These are phyloP conservation scores for Fusarium cyanostomum DNA, from an alignment of 2,329 filamentous ascomycete species.

Conservation along the genomic window DNA sequence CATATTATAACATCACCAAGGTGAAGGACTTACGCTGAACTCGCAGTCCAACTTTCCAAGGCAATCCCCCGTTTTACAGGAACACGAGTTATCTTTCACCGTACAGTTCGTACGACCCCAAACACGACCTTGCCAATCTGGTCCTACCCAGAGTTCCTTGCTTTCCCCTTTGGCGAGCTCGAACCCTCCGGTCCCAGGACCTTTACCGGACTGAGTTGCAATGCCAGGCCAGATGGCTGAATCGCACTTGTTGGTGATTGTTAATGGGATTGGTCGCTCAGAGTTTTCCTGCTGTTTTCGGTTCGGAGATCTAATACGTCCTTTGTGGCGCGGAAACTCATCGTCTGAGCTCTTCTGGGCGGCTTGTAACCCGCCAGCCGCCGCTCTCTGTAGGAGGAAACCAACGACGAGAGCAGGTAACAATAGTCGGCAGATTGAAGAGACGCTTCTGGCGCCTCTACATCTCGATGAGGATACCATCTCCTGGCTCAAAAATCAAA, in stretches of 20 bases:
- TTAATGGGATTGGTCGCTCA: conserved; percentile 62
- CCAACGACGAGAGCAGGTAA: conserved; percentile 35
- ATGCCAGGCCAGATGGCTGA: conserved; percentile 81
- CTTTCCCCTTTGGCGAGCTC: conserved; percentile 67
- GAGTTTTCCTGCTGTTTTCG: conserved; percentile 36
- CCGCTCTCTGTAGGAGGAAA: conserved; percentile 27
- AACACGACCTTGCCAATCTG: conserved; percentile 82
- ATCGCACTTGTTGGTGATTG: conserved; percentile 76
- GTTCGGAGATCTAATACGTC: conserved; percentile 37
- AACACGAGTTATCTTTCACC: conserved; percentile 72
- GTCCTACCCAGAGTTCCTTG: conserved; percentile 70
- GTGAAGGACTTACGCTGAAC: conserved; percentile 65
- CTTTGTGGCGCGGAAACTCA: conserved; percentile 41
- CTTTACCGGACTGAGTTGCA: conserved; percentile 75
- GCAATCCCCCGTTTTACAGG: conserved; percentile 82
- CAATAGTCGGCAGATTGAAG: conserved; percentile 36
- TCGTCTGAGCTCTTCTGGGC: conserved; percentile 40
- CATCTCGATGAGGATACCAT: conserved; percentile 28
- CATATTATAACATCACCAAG: not conserved
- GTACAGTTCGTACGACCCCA: conserved; percentile 89
- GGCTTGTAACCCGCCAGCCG: conserved; percentile 22
- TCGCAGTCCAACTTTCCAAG: conserved; percentile 74
- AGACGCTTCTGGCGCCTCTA: conserved; percentile 23
- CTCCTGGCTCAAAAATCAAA: not conserved
- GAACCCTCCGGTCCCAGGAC: conserved; percentile 75